Base-by-base conservation (phyloP, 202 grass and related monocot genomes). In the Eragrostis tef region DNA sequence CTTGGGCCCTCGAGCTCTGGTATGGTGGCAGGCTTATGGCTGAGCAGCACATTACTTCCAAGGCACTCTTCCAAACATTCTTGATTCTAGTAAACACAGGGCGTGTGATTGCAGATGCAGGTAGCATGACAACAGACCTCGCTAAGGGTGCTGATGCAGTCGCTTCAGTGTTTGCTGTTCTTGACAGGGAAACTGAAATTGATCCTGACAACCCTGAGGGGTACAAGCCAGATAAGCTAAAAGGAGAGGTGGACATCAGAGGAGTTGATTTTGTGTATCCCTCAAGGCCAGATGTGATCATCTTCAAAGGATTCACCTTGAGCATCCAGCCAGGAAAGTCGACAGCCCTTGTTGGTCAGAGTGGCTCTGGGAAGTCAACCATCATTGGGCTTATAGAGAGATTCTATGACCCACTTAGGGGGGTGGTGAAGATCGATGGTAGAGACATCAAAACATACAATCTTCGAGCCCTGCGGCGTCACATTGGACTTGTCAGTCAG, bases 301-400 rank as follows among this genome's bases (percentile, higher is more conserved):
- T 98, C 39, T 91, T 93, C 66, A 93, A 86, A 82, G 90, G 85
- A 12, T 95, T 98, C 66, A 87, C 93, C 22, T 74, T 99, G 44
- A 90, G 76, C 74, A 95, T 99, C 63, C 82, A 90, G 53, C 83
- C 85, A 51, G 89, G 96, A 14, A 95, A 90, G 77, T 91, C 92
- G 53, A 99, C 93, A 34, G 96, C 96, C 21, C 70, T 99, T n/a
- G 96, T 95, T 56, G 96, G 92, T 48, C 96, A 91, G 75, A 98
- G 96, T 81, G 96, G 96, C 42, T 98, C 92, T 27, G 96, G 96
- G 26, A 99, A 99, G 88, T 99, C 96, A 9, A 99, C 96, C 27
- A 91, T 95, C 74, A 95, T 99, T 14, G 87, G 92, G 15, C 90
- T 99, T 36, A 89, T 99, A 61, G 93, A 95, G 75, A 79, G 93